phyloP scores from a whole-genome alignment of 2,329 filamentous ascomycete species.

The Talaromyces sp. region DNA sequence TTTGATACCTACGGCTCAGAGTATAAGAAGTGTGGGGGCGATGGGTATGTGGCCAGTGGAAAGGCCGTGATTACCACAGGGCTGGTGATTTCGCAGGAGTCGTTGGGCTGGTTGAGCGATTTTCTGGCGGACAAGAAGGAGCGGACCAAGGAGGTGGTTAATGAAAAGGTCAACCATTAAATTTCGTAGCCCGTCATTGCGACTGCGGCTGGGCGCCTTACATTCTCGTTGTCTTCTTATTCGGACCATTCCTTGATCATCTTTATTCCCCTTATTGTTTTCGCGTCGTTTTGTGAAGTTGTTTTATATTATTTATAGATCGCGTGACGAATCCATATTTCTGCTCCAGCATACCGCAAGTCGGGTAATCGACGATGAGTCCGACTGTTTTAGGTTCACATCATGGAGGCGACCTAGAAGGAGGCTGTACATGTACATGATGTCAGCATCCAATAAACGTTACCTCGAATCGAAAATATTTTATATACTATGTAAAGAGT shows the following conservation, averaged over 20 bases:
- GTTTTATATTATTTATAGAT: constrained; percentile 3
- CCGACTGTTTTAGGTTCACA: neutral
- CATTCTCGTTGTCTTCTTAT: neutral
- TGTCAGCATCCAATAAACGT: neutral
- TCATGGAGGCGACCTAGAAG: neutral
- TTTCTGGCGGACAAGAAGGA: constrained; percentile 62
- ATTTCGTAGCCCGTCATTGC: neutral
- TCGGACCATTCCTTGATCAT: neutral
- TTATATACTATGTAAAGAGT: neutral
- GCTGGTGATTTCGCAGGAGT: constrained; percentile 64
- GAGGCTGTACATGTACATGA: neutral
- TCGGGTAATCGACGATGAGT: neutral
- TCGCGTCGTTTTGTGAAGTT: neutral
- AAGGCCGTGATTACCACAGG: constrained; percentile 68
- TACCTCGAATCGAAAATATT: neutral
- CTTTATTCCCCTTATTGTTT: constrained; percentile 4
- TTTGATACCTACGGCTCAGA: constrained; percentile 43
- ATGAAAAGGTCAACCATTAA: constrained; percentile 45
- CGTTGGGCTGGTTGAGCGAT: constrained; percentile 58
- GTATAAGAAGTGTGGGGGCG: constrained; percentile 49
- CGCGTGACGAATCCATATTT: neutral
- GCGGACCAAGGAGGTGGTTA: constrained; percentile 54
- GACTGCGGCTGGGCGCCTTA: neutral
- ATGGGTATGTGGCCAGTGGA: constrained; percentile 62
- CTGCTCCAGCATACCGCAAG: neutral